phyloP scores from a whole-genome alignment of 129 eudicot genomes.

The Kitagawia praeruptora region DNA sequence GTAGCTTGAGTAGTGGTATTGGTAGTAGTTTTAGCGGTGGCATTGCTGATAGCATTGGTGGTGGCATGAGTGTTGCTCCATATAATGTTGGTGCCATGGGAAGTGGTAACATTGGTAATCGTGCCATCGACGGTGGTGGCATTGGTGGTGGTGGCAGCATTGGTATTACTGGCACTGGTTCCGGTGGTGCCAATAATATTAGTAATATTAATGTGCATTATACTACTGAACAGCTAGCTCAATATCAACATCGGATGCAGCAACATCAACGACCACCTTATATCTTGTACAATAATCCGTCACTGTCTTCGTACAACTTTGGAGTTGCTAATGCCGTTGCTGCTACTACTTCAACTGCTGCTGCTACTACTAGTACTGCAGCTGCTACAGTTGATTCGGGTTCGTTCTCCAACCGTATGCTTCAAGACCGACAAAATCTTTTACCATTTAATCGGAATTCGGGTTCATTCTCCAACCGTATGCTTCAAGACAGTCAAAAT shows the following conservation, averaged over 20 bases:
- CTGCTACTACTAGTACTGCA: background rate
- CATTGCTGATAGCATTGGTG: background rate
- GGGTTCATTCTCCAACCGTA: no score
- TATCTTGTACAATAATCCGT: conserved; percentile 33
- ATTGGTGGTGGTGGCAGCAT: no score
- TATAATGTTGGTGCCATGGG: background rate
- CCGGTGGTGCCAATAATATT: background rate
- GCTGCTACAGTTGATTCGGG: conserved; percentile 19
- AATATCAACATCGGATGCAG: conserved; percentile 10
- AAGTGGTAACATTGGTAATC: background rate
- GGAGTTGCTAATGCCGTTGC: background rate
- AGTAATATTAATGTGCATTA: conserved; percentile 25
- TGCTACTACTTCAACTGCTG: background rate
- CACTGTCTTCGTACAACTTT: conserved; percentile 23
- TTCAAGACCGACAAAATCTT: conserved; percentile 28
- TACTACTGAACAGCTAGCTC: conserved; percentile 28
- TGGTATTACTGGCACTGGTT: background rate
- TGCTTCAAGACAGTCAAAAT: no score
- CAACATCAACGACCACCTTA: conserved; percentile 30
- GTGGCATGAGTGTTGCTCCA: background rate
- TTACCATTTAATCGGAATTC: no score
- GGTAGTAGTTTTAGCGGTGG: background rate
- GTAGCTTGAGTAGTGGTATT: conserved; percentile 6
- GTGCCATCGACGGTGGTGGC: conserved; percentile 12
- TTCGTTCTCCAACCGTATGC: conserved; percentile 17